Conservation (phyloP, 257 asterid species). For the Prunella vulgaris region DNA sequence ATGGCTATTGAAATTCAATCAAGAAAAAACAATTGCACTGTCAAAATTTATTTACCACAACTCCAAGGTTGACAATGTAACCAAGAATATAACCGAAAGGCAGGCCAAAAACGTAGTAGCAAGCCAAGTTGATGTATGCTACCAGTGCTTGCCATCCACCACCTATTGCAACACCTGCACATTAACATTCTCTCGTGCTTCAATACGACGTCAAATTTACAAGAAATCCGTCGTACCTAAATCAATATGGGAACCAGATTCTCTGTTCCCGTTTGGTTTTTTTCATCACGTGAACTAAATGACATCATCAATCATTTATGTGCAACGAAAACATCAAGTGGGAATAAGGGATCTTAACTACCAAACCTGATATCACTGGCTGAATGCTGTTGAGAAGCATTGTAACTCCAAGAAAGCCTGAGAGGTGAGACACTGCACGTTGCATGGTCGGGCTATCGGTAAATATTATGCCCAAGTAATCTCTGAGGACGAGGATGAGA, state of each 20-base stretch:
- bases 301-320: too few species aligned
- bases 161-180: conserved; percentile 80
- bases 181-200: neutral
- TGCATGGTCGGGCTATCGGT: conserved; percentile 47
- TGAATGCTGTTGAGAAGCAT: conserved; percentile 83
- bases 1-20: too few species aligned
- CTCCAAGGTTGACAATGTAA: conserved; percentile 54
- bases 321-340: too few species aligned
- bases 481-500: conserved; percentile 38
- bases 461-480: conserved; percentile 41
- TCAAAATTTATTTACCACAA: conserved; percentile 23
- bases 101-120: conserved; percentile 61
- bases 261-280: neutral
- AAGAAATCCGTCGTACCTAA: too few species aligned
- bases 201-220: neutral
- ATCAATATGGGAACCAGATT: too few species aligned
- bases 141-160: conserved; percentile 84
- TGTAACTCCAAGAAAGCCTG: conserved; percentile 62
- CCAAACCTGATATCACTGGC: conserved; percentile 63
- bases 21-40: too few species aligned
- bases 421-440: conserved; percentile 48
- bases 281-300: too few species aligned
- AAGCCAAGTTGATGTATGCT: conserved; percentile 57
- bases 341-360: too few species aligned
- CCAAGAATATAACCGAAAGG: conserved; percentile 69